phyloP scores from a whole-genome alignment of 441 rosid genomes.

The Croton laevigatus region DNA sequence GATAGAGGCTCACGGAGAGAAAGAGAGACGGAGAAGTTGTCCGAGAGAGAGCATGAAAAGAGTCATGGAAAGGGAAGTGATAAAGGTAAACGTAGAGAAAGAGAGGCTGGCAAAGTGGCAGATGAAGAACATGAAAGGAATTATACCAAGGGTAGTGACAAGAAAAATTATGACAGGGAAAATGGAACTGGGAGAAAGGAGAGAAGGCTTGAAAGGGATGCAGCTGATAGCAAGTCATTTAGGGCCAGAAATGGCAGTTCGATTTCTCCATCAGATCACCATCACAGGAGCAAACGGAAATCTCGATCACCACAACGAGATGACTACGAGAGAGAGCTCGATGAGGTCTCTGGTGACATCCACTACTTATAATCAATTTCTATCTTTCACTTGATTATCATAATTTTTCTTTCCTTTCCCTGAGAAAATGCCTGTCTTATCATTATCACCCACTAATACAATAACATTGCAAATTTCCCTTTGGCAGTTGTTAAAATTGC shows the following conservation, averaged over 20 bases:
- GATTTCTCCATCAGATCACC: conserved; percentile 58
- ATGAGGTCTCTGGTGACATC: conserved; percentile 66
- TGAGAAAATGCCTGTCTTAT: neutral
- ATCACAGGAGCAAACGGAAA: conserved; percentile 44
- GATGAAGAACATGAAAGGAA: conserved; percentile 26
- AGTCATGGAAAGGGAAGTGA: conserved; percentile 23
- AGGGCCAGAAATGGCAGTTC: conserved; percentile 55
- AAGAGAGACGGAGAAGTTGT: conserved; percentile 13
- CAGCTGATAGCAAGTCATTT: conserved; percentile 43
- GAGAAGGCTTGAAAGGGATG: conserved; percentile 52
- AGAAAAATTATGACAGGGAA: conserved; percentile 36
- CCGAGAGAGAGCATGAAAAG: conserved; percentile 27
- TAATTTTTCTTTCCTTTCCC: neutral
- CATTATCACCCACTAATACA: neutral
- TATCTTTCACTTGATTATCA: neutral
- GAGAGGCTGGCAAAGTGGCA: conserved; percentile 20
- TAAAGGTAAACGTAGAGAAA: conserved; percentile 27
- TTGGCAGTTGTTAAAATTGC: neutral
- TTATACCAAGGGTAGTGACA: conserved; percentile 25
- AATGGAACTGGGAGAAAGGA: conserved; percentile 44
- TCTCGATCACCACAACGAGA: conserved; percentile 47
- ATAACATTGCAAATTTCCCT: neutral
- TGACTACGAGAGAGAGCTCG: conserved; percentile 39
- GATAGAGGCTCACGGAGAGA: conserved; percentile 21
- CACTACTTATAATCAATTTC: conserved; percentile 17